Percentiles rank a stretch among this genome's conserved stretches.
These are phyloP conservation scores for Naganishia sp. DNA, from an alignment of 1,284 basidiomycete genomes.

Conservation along the genomic window DNA sequence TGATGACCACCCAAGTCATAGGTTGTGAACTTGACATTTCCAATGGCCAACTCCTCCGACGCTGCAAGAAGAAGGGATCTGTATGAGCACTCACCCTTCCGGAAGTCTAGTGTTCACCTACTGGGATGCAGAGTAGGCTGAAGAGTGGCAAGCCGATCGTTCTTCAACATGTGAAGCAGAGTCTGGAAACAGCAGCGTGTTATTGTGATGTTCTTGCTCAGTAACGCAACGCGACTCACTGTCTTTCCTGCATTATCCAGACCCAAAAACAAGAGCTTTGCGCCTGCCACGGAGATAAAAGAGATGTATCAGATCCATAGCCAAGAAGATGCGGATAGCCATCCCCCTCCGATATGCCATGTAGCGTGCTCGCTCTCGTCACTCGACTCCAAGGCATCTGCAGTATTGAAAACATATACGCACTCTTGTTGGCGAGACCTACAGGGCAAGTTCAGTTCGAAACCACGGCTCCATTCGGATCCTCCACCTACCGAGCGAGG, in stretches of 20 bases:
- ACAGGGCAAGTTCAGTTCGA: slow-evolving; percentile 21
- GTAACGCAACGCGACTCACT: slow-evolving; percentile 55
- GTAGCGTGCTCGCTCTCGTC: not conserved
- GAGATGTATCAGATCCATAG: not conserved
- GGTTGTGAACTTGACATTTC: slow-evolving; percentile 98
- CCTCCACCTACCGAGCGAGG: slow-evolving; percentile 72
- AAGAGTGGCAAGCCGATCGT: slow-evolving; percentile 94
- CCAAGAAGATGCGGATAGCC: not conserved
- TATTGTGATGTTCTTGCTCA: not conserved
- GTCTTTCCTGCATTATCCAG: slow-evolving; percentile 99
- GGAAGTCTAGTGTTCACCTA: slow-evolving; percentile 54
- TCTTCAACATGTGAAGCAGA: slow-evolving; percentile 98
- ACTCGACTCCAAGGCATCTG: not conserved
- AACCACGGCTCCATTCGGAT: not conserved
- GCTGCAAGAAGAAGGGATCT: slow-evolving; percentile 59
- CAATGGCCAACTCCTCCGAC: slow-evolving; percentile 98
- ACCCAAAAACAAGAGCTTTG: slow-evolving; percentile 98
- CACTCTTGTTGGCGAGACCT: slow-evolving; percentile 96
- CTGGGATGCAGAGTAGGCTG: slow-evolving; percentile 99
- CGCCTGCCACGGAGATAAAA: slow-evolving; percentile 50
- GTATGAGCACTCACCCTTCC: not conserved
- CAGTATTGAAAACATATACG: slow-evolving; percentile 25
- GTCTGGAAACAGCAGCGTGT: slow-evolving; percentile 62
- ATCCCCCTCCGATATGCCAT: not conserved
- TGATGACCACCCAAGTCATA: slow-evolving; percentile 98